Conservation (phyloP, 169 alveolate species). For the Plasmodium inui region DNA sequence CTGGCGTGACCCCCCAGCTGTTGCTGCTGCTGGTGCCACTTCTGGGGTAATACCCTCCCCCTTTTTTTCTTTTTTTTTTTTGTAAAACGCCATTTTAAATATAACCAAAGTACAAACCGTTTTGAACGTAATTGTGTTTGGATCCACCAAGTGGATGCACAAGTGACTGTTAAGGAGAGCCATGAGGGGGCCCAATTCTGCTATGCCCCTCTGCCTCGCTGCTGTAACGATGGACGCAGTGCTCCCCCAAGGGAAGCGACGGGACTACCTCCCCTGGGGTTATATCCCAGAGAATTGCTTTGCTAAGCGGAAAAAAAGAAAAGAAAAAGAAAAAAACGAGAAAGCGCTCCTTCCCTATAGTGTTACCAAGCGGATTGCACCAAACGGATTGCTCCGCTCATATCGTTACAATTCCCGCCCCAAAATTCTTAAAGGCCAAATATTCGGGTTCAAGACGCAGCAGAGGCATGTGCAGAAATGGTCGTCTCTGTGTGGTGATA, state of each 20-base stretch:
- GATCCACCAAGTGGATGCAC: not conserved
- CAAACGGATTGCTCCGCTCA: not conserved
- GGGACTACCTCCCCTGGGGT: too few relatives aligned
- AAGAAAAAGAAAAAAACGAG: not conserved
- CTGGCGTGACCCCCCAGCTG: not conserved
- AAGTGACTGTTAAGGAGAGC: not conserved
- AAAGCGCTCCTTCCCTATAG: not conserved
- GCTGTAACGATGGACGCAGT: too few relatives aligned
- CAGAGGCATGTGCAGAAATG: not conserved
- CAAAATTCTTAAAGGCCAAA: not conserved
- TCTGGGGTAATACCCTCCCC: not conserved
- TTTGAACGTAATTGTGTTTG: not conserved
- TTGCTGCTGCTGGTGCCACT: not conserved
- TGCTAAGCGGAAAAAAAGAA: not conserved
- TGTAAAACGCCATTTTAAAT: not conserved
- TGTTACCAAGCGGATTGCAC: not conserved
- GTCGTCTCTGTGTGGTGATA: not conserved
- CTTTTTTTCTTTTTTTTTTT: not conserved
- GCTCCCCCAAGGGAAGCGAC: not conserved
- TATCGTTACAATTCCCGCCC: not conserved
- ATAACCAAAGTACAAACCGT: not conserved
- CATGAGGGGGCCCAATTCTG: not conserved
- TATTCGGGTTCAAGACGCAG: not conserved
- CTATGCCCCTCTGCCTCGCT: not conserved
- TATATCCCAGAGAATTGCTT: not conserved